Evolutionary conservation across 768 basidiomycete genomes (phyloP), one percentile per base, ranked within the genome.

Genomic region (Lentinula sp.): DNA sequence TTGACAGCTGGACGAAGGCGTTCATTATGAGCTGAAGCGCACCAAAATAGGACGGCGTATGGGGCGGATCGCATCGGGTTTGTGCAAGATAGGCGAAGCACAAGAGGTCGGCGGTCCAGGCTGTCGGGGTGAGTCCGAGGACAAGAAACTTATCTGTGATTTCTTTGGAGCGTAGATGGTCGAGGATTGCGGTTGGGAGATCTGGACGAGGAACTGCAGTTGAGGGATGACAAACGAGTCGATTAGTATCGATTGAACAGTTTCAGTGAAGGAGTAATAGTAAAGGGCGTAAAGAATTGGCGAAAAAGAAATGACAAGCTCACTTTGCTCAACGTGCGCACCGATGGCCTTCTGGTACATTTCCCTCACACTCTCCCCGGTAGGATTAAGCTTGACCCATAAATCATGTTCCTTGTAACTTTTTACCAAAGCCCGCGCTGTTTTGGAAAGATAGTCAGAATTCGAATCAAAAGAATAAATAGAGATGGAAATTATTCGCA

Each of bases 71-170:
- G 70, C 92, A 94, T 62, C 90, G 87, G 68, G 85, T 88, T 70
- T 93, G 90, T 0, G 89, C 86, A 59, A 86, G 72, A 67, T 93
- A 94, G 1, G 86, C 90, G 69, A 91, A 93, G n/a, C 76, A 75
- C 57, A 94, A 78, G 11, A 91, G 75, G 23, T 88, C 91, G 35
- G 83, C 71, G 7, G 87, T 83, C 67, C 84, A 89, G 11, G 85
- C 37, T 39, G 46, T 42, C 11, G 60, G 60, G n/a, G 60, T 61
- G 10, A 51, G 50, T 3, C 50, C 50, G 5, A 51, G 50, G 2
- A 35, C 8, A 7, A 0, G 11, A 28, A 51, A 51, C n/a, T 34
- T 32, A 51, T 51, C 50, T 32, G 13, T 21, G 50, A 51, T 11
- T 9, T 48, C 46, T 48, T 23, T 48, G 46, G 21, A 57, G 2